Conservation (phyloP, 768 basidiomycete species). For the Pilatotrama ljubarskyi region DNA sequence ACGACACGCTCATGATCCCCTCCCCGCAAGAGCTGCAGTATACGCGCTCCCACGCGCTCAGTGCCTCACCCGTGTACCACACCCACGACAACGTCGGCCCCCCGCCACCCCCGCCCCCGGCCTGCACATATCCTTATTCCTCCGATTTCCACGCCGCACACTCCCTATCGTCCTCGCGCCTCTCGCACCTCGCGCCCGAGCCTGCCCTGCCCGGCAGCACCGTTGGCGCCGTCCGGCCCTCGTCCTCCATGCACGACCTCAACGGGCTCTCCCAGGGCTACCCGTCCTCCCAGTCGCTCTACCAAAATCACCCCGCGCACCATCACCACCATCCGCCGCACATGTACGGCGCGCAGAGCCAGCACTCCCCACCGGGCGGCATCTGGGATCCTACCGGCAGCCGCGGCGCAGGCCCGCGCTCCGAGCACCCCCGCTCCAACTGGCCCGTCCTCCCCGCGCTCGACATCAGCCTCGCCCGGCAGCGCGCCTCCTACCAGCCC, state of each 20-base stretch:
- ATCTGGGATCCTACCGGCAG: conserved; percentile 21
- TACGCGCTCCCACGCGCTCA: conserved; percentile 23
- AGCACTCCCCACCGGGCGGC: neutral
- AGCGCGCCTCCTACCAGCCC: conserved; percentile 14
- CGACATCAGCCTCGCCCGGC: conserved; percentile 23
- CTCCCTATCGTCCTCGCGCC: neutral
- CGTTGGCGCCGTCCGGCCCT: conserved; percentile 8
- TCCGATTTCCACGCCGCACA: conserved; percentile 17
- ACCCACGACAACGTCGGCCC: conserved; percentile 15
- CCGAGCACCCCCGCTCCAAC: conserved; percentile 14
- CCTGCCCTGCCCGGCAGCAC: conserved; percentile 4
- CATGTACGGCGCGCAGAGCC: conserved; percentile 2
- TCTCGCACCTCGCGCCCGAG: conserved; percentile 11
- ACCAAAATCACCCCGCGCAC: conserved; percentile 2
- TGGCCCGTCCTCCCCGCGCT: conserved; percentile 29
- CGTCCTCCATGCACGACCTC: conserved; percentile 4
- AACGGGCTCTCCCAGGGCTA: neutral
- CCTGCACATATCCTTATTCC: conserved; percentile 15
- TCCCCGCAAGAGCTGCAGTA: conserved; percentile 27
- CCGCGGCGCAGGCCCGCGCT: neutral
- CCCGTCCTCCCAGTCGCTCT: neutral
- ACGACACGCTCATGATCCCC: conserved; percentile 24
- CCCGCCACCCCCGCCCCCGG: conserved; percentile 1
- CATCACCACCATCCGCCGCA: neutral
- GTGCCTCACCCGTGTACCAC: conserved; percentile 16